Base-by-base conservation (phyloP, 2,329 filamentous ascomycete genomes). In the Cladosporium velox region DNA sequence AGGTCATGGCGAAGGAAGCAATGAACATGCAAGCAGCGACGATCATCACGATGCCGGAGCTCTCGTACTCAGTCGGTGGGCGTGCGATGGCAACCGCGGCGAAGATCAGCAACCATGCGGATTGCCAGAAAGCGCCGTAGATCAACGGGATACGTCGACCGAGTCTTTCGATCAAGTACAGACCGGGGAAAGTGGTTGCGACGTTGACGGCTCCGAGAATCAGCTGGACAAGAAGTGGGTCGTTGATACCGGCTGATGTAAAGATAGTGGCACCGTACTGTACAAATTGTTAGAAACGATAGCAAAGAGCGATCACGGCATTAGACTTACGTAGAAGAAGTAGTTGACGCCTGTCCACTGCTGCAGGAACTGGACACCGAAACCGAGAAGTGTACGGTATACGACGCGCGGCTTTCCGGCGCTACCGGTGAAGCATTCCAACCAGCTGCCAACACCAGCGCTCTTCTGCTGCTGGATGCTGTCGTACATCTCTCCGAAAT, bases 11-110 rank as follows among this genome's bases (percentile, higher is more conserved):
- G 70, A 91, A 93, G 1, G 86, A 88, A 59, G 87, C 85, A 65
- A 92, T 92, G 78, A 91, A 92, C 81, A 92, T 86, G 77, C 87
- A 91, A 2, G 89, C 87, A 64, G 89, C 86, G 11, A 90, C 86
- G 70, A 92, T 91, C 85, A 92, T 88, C 67, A 88, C 84, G 6
- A 87, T 86, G 12, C 89, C 89, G 14, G 86, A 82, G 0, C 79
- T 76, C 11, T 77, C 58, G 65, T 76, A 59, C n/a, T 77, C 72
- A 4, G 70, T 74, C 1, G 75, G 74, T 5, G 73, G 74, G 26
- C 71, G 69, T 4, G 72, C 73, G 86, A 88, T 65, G 28, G 38
- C 66, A 34, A 72, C 65, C n/a, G 65, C 64, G 15, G 72, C 69
- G 65, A 87, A 83, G 28, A 73, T 69, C 66, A 68, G 67, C 65